Percentiles rank a stretch among this genome's conserved stretches.
phyloP scores from a whole-genome alignment of 352 stramenopile genomes.

The Phytophthora fragariae region DNA sequence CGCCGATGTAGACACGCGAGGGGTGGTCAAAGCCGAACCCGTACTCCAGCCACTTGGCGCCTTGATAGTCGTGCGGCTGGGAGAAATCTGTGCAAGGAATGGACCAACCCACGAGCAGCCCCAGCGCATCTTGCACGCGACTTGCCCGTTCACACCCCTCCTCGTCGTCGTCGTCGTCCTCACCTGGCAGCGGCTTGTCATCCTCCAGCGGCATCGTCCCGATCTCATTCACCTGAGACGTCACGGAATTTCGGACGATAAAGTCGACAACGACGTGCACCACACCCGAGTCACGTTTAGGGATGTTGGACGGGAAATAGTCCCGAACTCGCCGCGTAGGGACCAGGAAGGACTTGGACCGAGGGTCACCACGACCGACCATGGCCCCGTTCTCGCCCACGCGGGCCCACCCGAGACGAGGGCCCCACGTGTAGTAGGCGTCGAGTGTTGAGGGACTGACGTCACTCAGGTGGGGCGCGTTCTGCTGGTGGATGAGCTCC shows the following conservation, averaged over 20 bases:
- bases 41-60: no score
- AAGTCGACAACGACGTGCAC: not conserved
- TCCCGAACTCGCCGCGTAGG: not conserved
- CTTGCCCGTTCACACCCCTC: not conserved
- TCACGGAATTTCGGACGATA: not conserved
- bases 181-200: not conserved
- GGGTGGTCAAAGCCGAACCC: no score
- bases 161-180: not conserved
- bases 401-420: not conserved
- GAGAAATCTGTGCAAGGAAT: not conserved
- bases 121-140: not conserved
- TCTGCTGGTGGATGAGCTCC: not conserved
- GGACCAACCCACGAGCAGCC: not conserved
- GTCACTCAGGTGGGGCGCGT: not conserved
- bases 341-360: not conserved
- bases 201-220: not conserved
- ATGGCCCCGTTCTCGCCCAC: not conserved
- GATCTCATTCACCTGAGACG: not conserved
- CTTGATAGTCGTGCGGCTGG: not conserved
- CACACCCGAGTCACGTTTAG: not conserved
- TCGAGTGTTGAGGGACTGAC: not conserved
- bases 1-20: no score
- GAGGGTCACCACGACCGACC: not conserved
- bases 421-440: no score
- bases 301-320: not conserved